A percentile compares a stretch with the other conserved stretches of the same genome.
phyloP scores from a whole-genome alignment of 768 basidiomycete genomes.

The Brasilioporus rufonigricans region DNA sequence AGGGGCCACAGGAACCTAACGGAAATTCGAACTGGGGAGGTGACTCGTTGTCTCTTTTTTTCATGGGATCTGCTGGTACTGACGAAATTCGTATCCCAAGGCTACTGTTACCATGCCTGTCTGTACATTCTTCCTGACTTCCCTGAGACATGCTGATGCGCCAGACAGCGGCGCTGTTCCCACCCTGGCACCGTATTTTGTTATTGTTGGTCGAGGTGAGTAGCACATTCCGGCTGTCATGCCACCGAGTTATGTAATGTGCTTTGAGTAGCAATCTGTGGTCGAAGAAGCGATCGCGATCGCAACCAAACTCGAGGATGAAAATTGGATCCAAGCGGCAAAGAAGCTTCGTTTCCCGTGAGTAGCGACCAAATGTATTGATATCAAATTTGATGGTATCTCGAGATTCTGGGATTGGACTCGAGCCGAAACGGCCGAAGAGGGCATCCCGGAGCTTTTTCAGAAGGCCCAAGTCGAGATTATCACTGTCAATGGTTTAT shows the following conservation, averaged over 20 bases:
- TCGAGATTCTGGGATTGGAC: constrained; percentile 22
- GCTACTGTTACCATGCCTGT: constrained; percentile 22
- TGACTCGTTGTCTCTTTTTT: not conserved
- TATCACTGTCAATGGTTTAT: not conserved
- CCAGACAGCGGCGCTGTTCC: constrained; percentile 19
- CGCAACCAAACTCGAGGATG: not conserved
- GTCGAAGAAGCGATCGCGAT: constrained; percentile 14
- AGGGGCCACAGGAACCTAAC: constrained; percentile 4
- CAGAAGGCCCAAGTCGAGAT: not conserved
- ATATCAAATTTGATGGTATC: not conserved
- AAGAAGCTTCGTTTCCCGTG: constrained; percentile 17
- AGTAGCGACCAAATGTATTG: not conserved
- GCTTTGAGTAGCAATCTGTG: constrained; percentile 14
- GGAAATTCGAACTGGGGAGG: constrained; percentile 7
- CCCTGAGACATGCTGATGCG: not conserved
- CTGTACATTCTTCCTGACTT: not conserved
- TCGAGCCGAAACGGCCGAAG: not conserved
- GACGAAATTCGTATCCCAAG: constrained; percentile 6
- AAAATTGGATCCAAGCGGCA: constrained; percentile 15
- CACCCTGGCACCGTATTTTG: constrained; percentile 20
- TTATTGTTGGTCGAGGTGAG: constrained; percentile 14
- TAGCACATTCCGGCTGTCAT: not conserved
- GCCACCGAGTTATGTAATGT: no score
- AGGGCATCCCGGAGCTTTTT: constrained; percentile 5
- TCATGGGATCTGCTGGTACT: not conserved